Percentiles rank a stretch among this genome's conserved stretches.
phyloP scores from a whole-genome alignment of 257 asterid species.

The Capsicum pubescens region DNA sequence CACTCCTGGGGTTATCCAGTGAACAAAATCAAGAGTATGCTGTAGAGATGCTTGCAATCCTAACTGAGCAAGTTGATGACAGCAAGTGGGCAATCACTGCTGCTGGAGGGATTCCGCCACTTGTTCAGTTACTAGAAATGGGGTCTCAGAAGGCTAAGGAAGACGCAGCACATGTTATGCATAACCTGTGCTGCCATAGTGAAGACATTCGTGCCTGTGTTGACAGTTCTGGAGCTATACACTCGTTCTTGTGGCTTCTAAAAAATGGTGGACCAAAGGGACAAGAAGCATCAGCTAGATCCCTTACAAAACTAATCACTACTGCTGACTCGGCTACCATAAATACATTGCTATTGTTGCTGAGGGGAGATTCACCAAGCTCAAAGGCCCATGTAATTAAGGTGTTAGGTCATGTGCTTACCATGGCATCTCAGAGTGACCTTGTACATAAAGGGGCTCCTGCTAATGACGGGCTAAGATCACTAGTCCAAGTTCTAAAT shows the following conservation, averaged over 20 bases:
- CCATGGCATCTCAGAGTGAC: constrained; percentile 66
- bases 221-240: constrained; percentile 80
- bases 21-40: constrained; percentile 86
- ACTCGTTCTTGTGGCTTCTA: constrained; percentile 74
- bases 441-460: constrained; percentile 58
- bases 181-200: constrained; percentile 75
- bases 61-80: constrained; percentile 80
- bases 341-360: constrained; percentile 69
- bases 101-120: constrained; percentile 96
- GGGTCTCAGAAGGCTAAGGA: constrained; percentile 80
- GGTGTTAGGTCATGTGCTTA: constrained; percentile 86
- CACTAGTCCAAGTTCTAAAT: constrained; percentile 78
- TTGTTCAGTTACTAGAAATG: constrained; percentile 70
- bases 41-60: constrained; percentile 76
- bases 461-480: constrained; percentile 74
- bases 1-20: constrained; percentile 76
- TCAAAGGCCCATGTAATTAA: constrained; percentile 66
- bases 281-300: constrained; percentile 74
- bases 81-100: constrained; percentile 98
- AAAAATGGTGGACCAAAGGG: constrained; percentile 74
- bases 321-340: constrained; percentile 61
- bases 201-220: constrained; percentile 82
- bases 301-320: constrained; percentile 58
- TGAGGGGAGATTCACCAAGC: constrained; percentile 65
- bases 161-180: constrained; percentile 63